A percentile compares a stretch with the other conserved stretches of the same genome.
Evolutionary conservation across 495 filamentous ascomycete genomes (phyloP).

Genomic region (Xeromyces bisporus): DNA sequence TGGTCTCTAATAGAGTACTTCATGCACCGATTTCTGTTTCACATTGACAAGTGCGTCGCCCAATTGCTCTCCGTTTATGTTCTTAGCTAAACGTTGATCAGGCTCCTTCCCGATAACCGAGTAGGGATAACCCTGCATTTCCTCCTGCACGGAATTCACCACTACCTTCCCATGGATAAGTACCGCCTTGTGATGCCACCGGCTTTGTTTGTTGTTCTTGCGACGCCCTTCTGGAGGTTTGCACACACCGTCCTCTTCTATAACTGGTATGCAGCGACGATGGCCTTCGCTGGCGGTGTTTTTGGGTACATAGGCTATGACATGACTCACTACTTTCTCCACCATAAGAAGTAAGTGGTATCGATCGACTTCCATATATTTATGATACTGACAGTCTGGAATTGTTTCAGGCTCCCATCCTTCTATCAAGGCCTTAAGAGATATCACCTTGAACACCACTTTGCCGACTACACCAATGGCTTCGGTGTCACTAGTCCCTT

Average conservation of each 20-base stretch:
- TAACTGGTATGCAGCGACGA: slow-evolving; percentile 64
- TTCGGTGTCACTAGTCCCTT: slow-evolving; percentile 97
- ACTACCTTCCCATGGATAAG: slow-evolving; percentile 97
- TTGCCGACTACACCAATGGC: slow-evolving; percentile 90
- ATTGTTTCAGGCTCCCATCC: slow-evolving; percentile 42
- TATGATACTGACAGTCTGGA: slow-evolving; percentile 2
- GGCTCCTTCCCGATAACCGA: slow-evolving; percentile 82
- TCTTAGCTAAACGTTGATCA: slow-evolving; percentile 14
- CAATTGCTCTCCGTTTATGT: background rate
- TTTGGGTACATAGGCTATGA: slow-evolving; percentile 96
- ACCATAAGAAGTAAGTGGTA: slow-evolving; percentile 77
- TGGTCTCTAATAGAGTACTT: slow-evolving; percentile 90
- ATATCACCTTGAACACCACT: slow-evolving; percentile 93
- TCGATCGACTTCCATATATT: slow-evolving; percentile 5
- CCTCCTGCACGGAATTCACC: slow-evolving; percentile 90
- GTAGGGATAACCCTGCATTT: slow-evolving; percentile 84
- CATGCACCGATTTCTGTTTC: slow-evolving; percentile 85
- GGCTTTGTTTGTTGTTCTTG: slow-evolving; percentile 67
- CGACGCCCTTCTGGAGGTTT: slow-evolving; percentile 83
- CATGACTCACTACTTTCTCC: slow-evolving; percentile 97
- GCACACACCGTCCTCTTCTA: slow-evolving; percentile 72
- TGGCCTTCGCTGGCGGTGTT: slow-evolving; percentile 75
- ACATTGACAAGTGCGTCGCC: slow-evolving; percentile 63
- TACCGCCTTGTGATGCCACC: slow-evolving; percentile 96
- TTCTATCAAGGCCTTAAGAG: slow-evolving; percentile 89